Conservation (phyloP, 2,329 filamentous ascomycete genomes). For the Fusarium udum region DNA sequence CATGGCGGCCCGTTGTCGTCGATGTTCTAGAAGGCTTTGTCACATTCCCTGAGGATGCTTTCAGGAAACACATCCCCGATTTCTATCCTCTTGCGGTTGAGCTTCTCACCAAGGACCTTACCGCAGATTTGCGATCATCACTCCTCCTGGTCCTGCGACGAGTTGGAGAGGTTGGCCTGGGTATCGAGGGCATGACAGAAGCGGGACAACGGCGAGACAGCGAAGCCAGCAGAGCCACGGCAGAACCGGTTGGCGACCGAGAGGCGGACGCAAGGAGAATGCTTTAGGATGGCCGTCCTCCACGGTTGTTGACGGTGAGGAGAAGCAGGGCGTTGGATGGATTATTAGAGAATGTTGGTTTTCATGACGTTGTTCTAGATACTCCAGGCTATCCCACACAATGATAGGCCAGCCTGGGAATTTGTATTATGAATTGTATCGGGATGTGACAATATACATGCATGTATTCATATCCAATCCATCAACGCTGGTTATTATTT, state of each 20-base stretch:
- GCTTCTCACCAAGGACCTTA: slow-evolving; percentile 83
- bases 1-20: slow-evolving; percentile 96
- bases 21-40: slow-evolving; percentile 95
- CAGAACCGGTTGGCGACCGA: slow-evolving; percentile 41
- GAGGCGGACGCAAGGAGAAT: slow-evolving; percentile 50
- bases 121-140: slow-evolving; percentile 78
- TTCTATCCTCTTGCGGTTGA: slow-evolving; percentile 92
- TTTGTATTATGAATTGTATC: slow-evolving; percentile 38
- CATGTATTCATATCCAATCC: slow-evolving; percentile 20
- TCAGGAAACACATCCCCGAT: slow-evolving; percentile 78
- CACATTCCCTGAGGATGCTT: slow-evolving; percentile 82
- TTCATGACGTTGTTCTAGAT: slow-evolving; percentile 39
- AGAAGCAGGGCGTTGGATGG: slow-evolving; percentile 44
- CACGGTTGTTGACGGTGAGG: slow-evolving; percentile 17
- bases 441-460: slow-evolving; percentile 33
- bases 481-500: background rate
- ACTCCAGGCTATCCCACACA: slow-evolving; percentile 17
- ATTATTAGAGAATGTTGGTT: slow-evolving; percentile 43
- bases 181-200: slow-evolving; percentile 61
- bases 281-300: slow-evolving; percentile 41
- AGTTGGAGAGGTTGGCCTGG: slow-evolving; percentile 80
- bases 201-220: slow-evolving; percentile 53
- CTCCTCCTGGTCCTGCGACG: slow-evolving; percentile 81
- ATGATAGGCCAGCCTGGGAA: slow-evolving; percentile 21
- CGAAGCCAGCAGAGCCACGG: slow-evolving; percentile 48